Evolutionary conservation across 495 filamentous ascomycete species (phyloP).

Genomic region (Penicillium simplicissimum): DNA sequence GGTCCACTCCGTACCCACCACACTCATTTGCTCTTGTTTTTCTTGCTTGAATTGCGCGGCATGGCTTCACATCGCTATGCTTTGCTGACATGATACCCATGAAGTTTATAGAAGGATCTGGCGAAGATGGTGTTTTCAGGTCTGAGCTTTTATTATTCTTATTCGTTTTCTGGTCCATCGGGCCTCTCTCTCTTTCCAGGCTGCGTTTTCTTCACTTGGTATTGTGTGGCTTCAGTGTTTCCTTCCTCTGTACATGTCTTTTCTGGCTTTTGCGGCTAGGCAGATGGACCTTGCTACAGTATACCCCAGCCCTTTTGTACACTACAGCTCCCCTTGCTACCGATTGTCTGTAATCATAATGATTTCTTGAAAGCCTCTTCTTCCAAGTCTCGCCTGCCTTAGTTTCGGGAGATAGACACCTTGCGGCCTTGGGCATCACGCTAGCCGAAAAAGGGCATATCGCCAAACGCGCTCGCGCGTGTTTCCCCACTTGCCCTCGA

Average conservation of each 20-base stretch:
- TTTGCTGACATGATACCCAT: slow-evolving; percentile 42
- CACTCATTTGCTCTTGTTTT: slow-evolving; percentile 7
- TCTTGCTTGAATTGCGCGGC: slow-evolving; percentile 3
- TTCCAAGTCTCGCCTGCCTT: background rate
- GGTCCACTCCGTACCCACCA: background rate
- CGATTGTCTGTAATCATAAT: background rate
- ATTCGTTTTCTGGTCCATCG: background rate
- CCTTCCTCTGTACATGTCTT: slow-evolving; percentile 2
- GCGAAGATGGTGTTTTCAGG: slow-evolving; percentile 37
- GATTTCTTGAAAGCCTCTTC: background rate
- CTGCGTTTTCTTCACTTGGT: slow-evolving; percentile 12
- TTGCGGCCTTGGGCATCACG: slow-evolving; percentile 27
- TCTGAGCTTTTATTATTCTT: slow-evolving; percentile 6
- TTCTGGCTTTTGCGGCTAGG: slow-evolving; percentile 1
- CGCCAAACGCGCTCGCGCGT: slow-evolving; percentile 36
- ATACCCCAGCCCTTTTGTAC: slow-evolving; percentile 13
- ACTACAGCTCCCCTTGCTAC: slow-evolving; percentile 3
- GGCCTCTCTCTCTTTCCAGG: background rate
- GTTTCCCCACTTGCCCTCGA: slow-evolving; percentile 39
- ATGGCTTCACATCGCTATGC: slow-evolving; percentile 15
- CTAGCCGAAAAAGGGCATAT: slow-evolving; percentile 41
- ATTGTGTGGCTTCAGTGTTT: slow-evolving; percentile 6
- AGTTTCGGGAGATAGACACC: background rate
- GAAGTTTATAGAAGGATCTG: slow-evolving; percentile 42
- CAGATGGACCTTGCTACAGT: background rate